These are phyloP conservation scores for Penicillium dipodomyicola DNA, from an alignment of 495 filamentous ascomycete species.

Conservation along the genomic window DNA sequence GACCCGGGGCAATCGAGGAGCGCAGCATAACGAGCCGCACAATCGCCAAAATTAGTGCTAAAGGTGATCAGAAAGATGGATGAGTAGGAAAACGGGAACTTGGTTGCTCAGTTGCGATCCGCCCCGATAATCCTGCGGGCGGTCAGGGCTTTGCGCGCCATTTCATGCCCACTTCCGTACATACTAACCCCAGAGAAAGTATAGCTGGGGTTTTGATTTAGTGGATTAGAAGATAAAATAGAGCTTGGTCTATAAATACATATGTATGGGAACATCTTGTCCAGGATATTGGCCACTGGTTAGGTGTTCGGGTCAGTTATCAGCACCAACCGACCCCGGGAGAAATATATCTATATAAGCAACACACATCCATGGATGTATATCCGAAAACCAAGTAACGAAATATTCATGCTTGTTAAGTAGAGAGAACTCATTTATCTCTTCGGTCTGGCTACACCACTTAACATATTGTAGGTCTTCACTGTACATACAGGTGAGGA, in stretches of 20 bases:
- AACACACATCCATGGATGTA: background rate
- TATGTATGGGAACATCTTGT: background rate
- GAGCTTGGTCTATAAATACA: background rate
- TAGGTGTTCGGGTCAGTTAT: background rate
- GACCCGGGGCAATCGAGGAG: conserved; percentile 46
- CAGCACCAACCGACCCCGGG: background rate
- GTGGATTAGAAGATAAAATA: background rate
- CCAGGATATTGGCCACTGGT: background rate
- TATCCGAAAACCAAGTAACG: background rate
- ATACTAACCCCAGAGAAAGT: background rate
- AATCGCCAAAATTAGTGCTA: conserved; percentile 35
- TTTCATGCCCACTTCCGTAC: conserved; percentile 2
- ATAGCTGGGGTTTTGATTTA: background rate
- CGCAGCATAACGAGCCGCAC: conserved; percentile 52
- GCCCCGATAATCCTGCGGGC: conserved; percentile 45
- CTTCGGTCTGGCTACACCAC: background rate
- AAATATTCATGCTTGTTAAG: background rate
- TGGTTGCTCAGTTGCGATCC: conserved; percentile 44
- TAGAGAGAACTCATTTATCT: background rate
- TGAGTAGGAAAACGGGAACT: conserved; percentile 38
- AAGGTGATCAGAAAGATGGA: conserved; percentile 29
- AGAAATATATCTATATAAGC: background rate
- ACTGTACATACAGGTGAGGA: conserved; percentile 22
- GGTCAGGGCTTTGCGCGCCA: conserved; percentile 26
- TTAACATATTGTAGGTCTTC: background rate